These are phyloP conservation scores for Phragmites australis DNA, from an alignment of 176 grass and related monocot species.

Conservation along the genomic window DNA sequence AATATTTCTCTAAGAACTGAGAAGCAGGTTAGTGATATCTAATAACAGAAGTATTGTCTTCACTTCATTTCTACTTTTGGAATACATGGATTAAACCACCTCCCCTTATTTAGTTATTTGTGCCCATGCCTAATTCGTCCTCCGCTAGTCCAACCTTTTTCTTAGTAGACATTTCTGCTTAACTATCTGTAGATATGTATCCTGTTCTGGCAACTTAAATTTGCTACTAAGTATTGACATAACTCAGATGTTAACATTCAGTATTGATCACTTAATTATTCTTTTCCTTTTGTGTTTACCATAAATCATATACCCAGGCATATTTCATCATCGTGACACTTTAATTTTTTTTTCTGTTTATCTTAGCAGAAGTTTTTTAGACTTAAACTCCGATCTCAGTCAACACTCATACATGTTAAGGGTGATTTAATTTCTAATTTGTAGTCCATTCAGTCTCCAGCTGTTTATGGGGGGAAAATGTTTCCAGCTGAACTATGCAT, in stretches of 20 bases:
- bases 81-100: not conserved
- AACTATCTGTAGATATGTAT: not conserved
- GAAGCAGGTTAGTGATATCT: constrained; percentile 56
- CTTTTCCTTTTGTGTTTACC: not conserved
- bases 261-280: not conserved
- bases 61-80: not conserved
- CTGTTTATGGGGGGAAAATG: constrained; percentile 2
- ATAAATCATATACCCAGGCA: not conserved
- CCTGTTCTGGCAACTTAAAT: not conserved
- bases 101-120: not conserved
- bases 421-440: not conserved
- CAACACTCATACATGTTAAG: not conserved
- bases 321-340: not conserved
- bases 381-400: not conserved
- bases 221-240: constrained; percentile 6
- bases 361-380: not conserved
- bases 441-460: constrained; percentile 8
- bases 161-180: not conserved
- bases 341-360: not conserved
- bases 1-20: constrained; percentile 37
- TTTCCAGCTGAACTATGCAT: constrained; percentile 34
- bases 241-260: not conserved
- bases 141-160: not conserved
- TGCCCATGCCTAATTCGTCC: not conserved
- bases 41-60: not conserved